Conservation (phyloP, 495 filamentous ascomycete species). For the Tuber calosporum region DNA sequence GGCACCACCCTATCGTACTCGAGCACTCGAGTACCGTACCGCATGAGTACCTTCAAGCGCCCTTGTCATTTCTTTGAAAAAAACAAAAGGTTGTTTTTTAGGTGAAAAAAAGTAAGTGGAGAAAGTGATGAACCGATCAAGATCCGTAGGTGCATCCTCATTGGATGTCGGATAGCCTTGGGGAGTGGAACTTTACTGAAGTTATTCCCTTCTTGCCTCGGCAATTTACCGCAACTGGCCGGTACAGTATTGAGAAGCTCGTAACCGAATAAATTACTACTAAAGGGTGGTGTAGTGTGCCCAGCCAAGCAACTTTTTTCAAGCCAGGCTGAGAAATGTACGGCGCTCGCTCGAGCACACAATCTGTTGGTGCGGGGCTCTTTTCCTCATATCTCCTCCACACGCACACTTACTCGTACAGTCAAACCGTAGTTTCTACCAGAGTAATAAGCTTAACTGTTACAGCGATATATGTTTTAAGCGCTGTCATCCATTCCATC, state of each 20-base stretch:
- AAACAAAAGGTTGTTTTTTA: neutral
- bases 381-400: neutral
- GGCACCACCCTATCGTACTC: too few relatives aligned
- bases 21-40: too few relatives aligned
- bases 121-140: conserved; percentile 27
- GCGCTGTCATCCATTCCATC: neutral
- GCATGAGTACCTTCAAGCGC: neutral
- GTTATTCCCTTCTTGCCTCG: neutral
- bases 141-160: conserved; percentile 6
- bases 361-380: neutral
- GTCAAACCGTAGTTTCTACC: neutral
- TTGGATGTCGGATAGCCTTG: conserved; percentile 19
- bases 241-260: neutral
- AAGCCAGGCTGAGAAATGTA: neutral
- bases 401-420: neutral
- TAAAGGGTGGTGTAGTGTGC: neutral
- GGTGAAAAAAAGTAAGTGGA: neutral
- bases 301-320: neutral
- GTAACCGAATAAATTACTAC: neutral
- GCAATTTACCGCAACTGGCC: neutral
- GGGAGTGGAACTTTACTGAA: conserved; percentile 11
- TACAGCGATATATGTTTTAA: neutral
- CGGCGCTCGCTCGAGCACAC: too few relatives aligned
- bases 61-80: neutral
- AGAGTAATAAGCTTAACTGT: neutral